A percentile compares a stretch with the other conserved stretches of the same genome.
These are phyloP conservation scores for Abrus precatorius DNA, from an alignment of 306 rosid species.

Conservation along the genomic window DNA sequence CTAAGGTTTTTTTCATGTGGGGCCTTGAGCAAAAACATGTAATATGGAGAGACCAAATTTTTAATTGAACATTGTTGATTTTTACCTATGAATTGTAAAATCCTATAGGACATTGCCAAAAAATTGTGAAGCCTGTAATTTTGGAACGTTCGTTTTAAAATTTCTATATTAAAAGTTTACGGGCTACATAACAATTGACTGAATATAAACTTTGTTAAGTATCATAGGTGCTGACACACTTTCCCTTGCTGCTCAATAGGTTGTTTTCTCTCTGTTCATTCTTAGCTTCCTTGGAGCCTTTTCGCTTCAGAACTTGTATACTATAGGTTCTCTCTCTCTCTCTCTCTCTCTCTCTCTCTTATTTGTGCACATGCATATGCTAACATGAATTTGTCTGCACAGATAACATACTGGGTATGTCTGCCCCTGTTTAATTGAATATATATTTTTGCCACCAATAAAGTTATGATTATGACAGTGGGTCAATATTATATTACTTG, in stretches of 20 bases:
- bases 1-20: neutral
- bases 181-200: neutral
- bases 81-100: neutral
- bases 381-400: conserved; percentile 5
- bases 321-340: conserved; percentile 68
- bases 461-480: neutral
- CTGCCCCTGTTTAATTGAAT: conserved; percentile 20
- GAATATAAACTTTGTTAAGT: conserved; percentile 3
- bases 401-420: neutral
- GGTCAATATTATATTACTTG: conserved; percentile 20
- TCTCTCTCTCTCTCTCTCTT: conserved; percentile 38
- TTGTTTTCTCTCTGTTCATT: conserved; percentile 67
- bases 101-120: neutral
- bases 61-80: neutral
- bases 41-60: neutral
- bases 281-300: conserved; percentile 80
- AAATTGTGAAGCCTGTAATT: conserved; percentile 17
- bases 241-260: conserved; percentile 64
- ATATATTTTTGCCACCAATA: neutral
- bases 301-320: conserved; percentile 70
- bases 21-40: neutral
- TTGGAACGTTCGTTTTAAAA: conserved; percentile 7
- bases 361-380: neutral
- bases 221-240: conserved; percentile 38
- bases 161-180: neutral